Base-by-base conservation (phyloP, 192 early-diverging fungal species). In the Coemansia sp. region DNA sequence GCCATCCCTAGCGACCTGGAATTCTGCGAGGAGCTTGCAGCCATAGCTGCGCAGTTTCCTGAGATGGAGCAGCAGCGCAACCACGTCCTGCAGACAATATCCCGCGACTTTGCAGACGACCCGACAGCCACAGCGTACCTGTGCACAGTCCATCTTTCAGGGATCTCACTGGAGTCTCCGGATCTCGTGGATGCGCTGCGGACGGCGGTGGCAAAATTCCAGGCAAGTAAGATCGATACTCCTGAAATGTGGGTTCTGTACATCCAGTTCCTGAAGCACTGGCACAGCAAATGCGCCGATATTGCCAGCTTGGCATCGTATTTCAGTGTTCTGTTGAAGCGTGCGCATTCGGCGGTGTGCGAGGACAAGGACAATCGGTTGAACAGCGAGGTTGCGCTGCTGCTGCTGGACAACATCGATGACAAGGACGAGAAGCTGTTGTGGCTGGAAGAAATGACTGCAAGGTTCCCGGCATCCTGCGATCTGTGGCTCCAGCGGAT, bases 1-100 rank as follows among this genome's bases (percentile, higher is more conserved):
- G 85, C 84, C 8, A 87, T 92, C 45, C 88, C 92, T 3, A 57
- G 75, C 29, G 85, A 91, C 48, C 78, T 95, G 31, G 59, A 74
- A 0, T 95, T 98, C 79, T 86, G 94, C 23, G 74, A 85, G 15
- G 74, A 82, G 60, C 91, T 95, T 65, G 52, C 91, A 20, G 79
- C 87, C 15, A 75, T 95, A 19, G 87, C 83, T 56, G 54, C 64
- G 19, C 55, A 80, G 34, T 92, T 89, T 48, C 70, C 83, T 17
- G 75, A 68, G 2, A 59, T 54, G 6, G 84, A 74, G 3, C 56
- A 74, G 37, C 63, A 47, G 11, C 25, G 40, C 15, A 33, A 67
- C 36, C 36, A 40, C 19, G 59, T 65, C 41, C 50, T 75, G 15
- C 50, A 57, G 20, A 70, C 62, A 29, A 74, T 76, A 29, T 36